phyloP scores from a whole-genome alignment of 2,329 filamentous ascomycete species.

The Dothidotthia symphoricarpi region DNA sequence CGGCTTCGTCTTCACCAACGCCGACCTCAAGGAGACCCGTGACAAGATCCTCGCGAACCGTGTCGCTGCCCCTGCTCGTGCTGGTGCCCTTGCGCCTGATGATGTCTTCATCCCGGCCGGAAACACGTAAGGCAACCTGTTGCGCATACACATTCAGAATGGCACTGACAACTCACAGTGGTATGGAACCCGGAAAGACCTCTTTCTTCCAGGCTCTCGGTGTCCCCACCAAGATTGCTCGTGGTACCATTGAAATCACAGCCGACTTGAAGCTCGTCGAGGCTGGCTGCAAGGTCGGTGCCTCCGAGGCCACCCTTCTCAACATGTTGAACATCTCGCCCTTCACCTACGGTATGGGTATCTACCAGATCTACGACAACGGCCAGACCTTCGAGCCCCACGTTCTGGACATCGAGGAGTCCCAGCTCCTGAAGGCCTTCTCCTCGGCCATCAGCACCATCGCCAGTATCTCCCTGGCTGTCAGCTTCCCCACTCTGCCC shows the following conservation, averaged over 20 bases:
- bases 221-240: slow-evolving; percentile 99
- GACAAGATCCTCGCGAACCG: slow-evolving; percentile 95
- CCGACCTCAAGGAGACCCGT: slow-evolving; percentile 85
- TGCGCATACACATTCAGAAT: slow-evolving; percentile 1
- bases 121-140: slow-evolving; percentile 64
- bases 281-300: slow-evolving; percentile 88
- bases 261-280: slow-evolving; percentile 97
- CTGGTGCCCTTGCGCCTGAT: slow-evolving; percentile 87
- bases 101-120: slow-evolving; percentile 96
- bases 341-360: slow-evolving; percentile 83
- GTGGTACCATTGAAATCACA: slow-evolving; percentile 99
- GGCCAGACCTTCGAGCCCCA: slow-evolving; percentile 85
- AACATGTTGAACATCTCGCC: slow-evolving; percentile 99
- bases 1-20: slow-evolving; percentile 98
- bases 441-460: slow-evolving; percentile 79
- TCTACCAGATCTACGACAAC: slow-evolving; percentile 94
- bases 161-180: slow-evolving; percentile 43
- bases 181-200: slow-evolving; percentile 99
- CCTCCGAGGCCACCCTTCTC: slow-evolving; percentile 96
- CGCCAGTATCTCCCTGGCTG: slow-evolving; percentile 83
- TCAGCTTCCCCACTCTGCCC: slow-evolving; percentile 93
- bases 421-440: slow-evolving; percentile 86
- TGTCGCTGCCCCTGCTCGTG: slow-evolving; percentile 95
- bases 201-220: slow-evolving; percentile 99
- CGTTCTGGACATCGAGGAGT: slow-evolving; percentile 92